phyloP scores from a whole-genome alignment of 2,329 filamentous ascomycete species.

The Claviceps digitariae region DNA sequence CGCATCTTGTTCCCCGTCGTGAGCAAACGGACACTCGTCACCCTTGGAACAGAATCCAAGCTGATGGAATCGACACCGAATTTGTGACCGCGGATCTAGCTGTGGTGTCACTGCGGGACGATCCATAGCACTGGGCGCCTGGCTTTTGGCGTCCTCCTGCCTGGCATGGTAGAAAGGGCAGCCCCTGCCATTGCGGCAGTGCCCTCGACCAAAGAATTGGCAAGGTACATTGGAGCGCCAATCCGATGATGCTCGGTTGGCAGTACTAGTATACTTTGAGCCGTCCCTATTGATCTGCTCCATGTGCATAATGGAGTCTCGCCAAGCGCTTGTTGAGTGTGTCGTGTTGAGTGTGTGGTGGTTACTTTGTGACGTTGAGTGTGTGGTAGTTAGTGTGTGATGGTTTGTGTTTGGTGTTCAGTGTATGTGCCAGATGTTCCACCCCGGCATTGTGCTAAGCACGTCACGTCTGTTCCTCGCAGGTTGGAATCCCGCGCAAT shows the following conservation, averaged over 20 bases:
- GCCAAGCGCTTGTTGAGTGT: no score
- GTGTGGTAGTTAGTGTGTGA: no score
- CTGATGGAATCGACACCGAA: not conserved
- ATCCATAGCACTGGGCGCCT: not conserved
- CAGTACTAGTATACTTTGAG: not conserved
- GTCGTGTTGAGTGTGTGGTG: no score
- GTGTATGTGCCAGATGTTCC: no score
- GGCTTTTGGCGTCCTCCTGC: not conserved
- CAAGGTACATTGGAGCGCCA: not conserved
- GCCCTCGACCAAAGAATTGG: not conserved
- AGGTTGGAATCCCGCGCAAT: no score
- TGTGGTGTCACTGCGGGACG: not conserved
- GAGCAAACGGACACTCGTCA: not conserved
- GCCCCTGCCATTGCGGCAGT: not conserved
- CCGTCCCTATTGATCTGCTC: not conserved
- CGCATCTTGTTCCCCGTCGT: not conserved
- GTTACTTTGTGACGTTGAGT: no score
- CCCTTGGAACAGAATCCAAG: not conserved
- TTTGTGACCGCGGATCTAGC: not conserved
- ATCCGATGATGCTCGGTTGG: not conserved
- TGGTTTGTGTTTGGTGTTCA: no score
- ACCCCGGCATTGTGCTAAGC: no score
- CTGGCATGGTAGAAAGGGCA: not conserved
- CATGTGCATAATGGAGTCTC: no score
- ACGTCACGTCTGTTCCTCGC: no score